Evolutionary conservation across 208 protist species (phyloP), one percentile per base, ranked within the genome.

Genomic region (Trypanosoma congolense): DNA sequence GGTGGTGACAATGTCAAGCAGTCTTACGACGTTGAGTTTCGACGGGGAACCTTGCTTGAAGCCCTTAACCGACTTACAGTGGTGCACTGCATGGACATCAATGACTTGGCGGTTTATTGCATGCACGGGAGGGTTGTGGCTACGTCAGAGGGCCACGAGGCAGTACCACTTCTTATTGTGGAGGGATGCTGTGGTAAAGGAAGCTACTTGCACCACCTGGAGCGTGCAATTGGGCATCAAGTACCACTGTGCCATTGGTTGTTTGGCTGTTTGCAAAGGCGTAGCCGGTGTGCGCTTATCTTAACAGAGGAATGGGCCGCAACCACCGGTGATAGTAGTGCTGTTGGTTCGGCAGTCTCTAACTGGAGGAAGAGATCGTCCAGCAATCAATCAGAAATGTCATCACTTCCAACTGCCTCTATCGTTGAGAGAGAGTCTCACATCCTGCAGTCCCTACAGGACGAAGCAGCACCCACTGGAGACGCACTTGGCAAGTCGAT

Each of bases 251-350:
- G 45, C 2, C 53, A 77, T 51, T 81, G 77, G 65, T 44, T 85
- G 12, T 67, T 87, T 26, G 73, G 66, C 36, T 59, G 60, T 22
- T 65, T 91, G 35, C 83, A 85, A 55, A 77, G 71, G 22, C 79
- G 77, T 21, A 41, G 76, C 14, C 56, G 53, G 22, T 83, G 79
- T 56, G 80, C 83, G 5, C 65, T 91, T 63, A 55, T 91, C 41
- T 22, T 87, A 4, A 12, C 80, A 1, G 83, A 90, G 63, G 52
- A 63, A 35, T 61, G 52, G 45, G 56, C 46, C 22, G 6, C 33
- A n/a, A 25, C 31, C 0, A 21, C 30, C 35, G 21, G 6, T 38
- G 33, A 38, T 38, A 16, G 33, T n/a, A n/a, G n/a, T n/a, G n/a
- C n/a, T n/a, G n/a, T n/a, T n/a, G n/a, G n/a, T n/a, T n/a, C n/a